A percentile compares a stretch with the other conserved stretches of the same genome.
phyloP scores from a whole-genome alignment of 2,329 filamentous ascomycete species.

The Phialophora macrospora region DNA sequence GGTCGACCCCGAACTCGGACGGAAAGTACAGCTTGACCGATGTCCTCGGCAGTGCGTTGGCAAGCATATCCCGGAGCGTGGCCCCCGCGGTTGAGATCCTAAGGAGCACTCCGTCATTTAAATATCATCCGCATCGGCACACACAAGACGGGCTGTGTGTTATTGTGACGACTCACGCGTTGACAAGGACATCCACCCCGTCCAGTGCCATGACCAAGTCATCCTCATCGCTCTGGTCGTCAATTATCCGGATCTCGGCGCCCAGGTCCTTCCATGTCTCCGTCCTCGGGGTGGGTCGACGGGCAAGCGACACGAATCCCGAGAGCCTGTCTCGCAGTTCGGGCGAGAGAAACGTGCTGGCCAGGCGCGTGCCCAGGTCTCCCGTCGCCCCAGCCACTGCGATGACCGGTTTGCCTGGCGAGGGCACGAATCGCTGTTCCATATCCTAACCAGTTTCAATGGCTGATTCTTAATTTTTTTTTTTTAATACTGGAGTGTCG shows the following conservation, averaged over 20 bases:
- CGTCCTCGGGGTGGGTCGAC: slow-evolving; percentile 21
- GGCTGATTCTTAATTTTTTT: too few relatives aligned
- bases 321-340: slow-evolving; percentile 37
- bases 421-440: slow-evolving; percentile 6
- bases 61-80: slow-evolving; percentile 42
- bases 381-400: slow-evolving; percentile 42
- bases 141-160: too few relatives aligned
- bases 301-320: slow-evolving; percentile 40
- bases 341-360: slow-evolving; percentile 38
- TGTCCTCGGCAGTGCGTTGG: slow-evolving; percentile 38
- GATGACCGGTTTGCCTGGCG: slow-evolving; percentile 25
- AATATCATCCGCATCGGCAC: too few relatives aligned
- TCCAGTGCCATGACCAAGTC: slow-evolving; percentile 40
- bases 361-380: slow-evolving; percentile 39
- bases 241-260: slow-evolving; percentile 29
- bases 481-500: background rate
- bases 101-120: background rate
- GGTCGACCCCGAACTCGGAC: slow-evolving; percentile 49
- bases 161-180: slow-evolving; percentile 31
- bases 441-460: background rate
- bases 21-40: slow-evolving; percentile 45
- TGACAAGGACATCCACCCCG: slow-evolving; percentile 45
- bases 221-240: slow-evolving; percentile 34
- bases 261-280: slow-evolving; percentile 12
- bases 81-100: slow-evolving; percentile 41